phyloP scores from a whole-genome alignment of 2,329 filamentous ascomycete genomes.

The Penicillium capsulatum region DNA sequence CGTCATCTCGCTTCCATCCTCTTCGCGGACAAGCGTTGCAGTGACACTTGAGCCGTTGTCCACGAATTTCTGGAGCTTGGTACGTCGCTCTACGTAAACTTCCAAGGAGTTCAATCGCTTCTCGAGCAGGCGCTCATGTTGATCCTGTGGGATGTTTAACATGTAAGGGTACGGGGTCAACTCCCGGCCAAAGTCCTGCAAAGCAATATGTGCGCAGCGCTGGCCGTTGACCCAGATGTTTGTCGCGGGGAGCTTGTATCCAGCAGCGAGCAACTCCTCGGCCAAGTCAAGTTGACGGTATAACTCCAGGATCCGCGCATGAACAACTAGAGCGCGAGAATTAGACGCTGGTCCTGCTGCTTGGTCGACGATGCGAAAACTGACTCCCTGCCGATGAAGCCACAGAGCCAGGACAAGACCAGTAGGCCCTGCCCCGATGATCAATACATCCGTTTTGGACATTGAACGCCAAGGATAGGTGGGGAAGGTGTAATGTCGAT shows the following conservation, averaged over 20 bases:
- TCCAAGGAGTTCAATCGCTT: slow-evolving; percentile 24
- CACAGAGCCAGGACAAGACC: slow-evolving; percentile 32
- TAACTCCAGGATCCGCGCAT: slow-evolving; percentile 50
- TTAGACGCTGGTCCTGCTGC: slow-evolving; percentile 33
- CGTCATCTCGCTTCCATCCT: slow-evolving; percentile 18
- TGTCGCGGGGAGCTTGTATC: slow-evolving; percentile 38
- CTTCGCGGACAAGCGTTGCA: slow-evolving; percentile 19
- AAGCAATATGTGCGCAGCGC: slow-evolving; percentile 21
- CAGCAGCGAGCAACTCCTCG: slow-evolving; percentile 35
- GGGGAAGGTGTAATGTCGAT: too few relatives aligned
- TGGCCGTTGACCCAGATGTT: slow-evolving; percentile 33
- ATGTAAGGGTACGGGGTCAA: slow-evolving; percentile 32
- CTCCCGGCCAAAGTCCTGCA: slow-evolving; percentile 23
- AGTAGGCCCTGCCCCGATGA: slow-evolving; percentile 29
- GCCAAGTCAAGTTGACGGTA: slow-evolving; percentile 46
- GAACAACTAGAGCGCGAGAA: slow-evolving; percentile 44
- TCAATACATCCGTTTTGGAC: slow-evolving; percentile 23
- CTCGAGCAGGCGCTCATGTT: slow-evolving; percentile 30
- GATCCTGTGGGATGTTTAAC: slow-evolving; percentile 26
- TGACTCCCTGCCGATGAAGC: slow-evolving; percentile 26
- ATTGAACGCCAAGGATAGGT: background rate
- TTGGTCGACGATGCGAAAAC: slow-evolving; percentile 45
- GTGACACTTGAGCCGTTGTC: slow-evolving; percentile 22
- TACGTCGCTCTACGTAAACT: slow-evolving; percentile 26
- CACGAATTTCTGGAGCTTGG: slow-evolving; percentile 24